Conservation (phyloP, 2,329 filamentous ascomycete species). For the Ophiocordyceps sinensis region DNA sequence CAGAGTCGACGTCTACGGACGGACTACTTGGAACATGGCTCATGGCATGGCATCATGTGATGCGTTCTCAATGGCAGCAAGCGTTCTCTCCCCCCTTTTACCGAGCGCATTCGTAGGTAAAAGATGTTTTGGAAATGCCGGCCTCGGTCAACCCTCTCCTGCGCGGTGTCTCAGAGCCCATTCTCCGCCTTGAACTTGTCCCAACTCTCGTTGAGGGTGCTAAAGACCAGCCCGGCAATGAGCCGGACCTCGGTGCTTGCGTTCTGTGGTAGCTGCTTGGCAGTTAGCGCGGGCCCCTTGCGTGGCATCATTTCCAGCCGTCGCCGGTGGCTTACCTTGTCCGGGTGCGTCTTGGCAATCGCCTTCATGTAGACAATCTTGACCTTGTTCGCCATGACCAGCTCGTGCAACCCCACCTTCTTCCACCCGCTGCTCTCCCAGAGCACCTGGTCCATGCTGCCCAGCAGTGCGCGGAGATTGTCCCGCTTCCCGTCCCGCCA, state of each 20-base stretch:
- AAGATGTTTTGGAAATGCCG: neutral
- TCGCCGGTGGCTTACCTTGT: conserved; percentile 57
- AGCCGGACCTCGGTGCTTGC: conserved; percentile 51
- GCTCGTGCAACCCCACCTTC: conserved; percentile 84
- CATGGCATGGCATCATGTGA: conserved; percentile 3
- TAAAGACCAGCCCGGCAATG: conserved; percentile 52
- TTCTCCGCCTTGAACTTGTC: conserved; percentile 60
- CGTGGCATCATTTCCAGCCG: neutral
- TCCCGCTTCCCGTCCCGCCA: conserved; percentile 91
- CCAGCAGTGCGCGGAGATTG: conserved; percentile 76
- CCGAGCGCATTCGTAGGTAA: no score
- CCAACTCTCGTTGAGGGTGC: conserved; percentile 57
- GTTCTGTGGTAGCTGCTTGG: conserved; percentile 43
- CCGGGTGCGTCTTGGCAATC: conserved; percentile 94
- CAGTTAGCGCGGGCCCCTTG: neutral
- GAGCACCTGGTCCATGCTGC: conserved; percentile 74
- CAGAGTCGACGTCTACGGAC: neutral
- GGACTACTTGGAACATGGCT: conserved; percentile 4
- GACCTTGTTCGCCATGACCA: conserved; percentile 86
- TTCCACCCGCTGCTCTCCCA: conserved; percentile 95
- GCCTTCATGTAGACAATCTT: conserved; percentile 99
- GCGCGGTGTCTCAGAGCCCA: conserved; percentile 30
- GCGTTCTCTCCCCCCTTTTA: neutral
- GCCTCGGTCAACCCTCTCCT: neutral
- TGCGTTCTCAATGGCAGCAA: conserved; percentile 6